Conservation (phyloP, 2,329 filamentous ascomycete species). For the Parastagonospora nodorum region DNA sequence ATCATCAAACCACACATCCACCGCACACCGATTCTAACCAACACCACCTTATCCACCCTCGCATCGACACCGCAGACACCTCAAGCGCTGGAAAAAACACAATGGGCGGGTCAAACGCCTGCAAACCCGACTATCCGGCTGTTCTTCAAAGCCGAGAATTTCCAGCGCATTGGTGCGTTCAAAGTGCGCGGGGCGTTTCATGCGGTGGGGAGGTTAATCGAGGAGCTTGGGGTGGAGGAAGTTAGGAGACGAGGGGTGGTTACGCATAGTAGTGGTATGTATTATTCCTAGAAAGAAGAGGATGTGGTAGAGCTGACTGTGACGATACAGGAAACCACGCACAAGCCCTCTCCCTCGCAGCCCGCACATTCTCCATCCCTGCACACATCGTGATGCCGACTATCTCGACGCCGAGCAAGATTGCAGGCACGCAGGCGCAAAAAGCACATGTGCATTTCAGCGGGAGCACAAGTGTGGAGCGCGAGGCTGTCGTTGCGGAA, state of each 20-base stretch:
- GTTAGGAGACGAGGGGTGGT: slow-evolving; percentile 71
- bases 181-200: slow-evolving; percentile 92
- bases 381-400: slow-evolving; percentile 91
- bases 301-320: background rate
- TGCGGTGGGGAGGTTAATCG: slow-evolving; percentile 72
- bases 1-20: slow-evolving; percentile 79
- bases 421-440: slow-evolving; percentile 79
- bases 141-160: slow-evolving; percentile 96
- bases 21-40: slow-evolving; percentile 81
- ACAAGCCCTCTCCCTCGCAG: slow-evolving; percentile 87
- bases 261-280: slow-evolving; percentile 83
- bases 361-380: slow-evolving; percentile 71
- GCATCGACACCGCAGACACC: slow-evolving; percentile 71
- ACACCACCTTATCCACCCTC: slow-evolving; percentile 71
- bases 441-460: slow-evolving; percentile 80
- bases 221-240: slow-evolving; percentile 53
- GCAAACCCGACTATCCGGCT: slow-evolving; percentile 71
- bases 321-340: slow-evolving; percentile 79
- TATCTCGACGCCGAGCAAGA: slow-evolving; percentile 85
- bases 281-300: too few relatives aligned
- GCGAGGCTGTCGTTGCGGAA: slow-evolving; percentile 74
- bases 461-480: slow-evolving; percentile 78
- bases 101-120: slow-evolving; percentile 61
- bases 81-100: slow-evolving; percentile 60
- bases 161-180: slow-evolving; percentile 89